phyloP scores from a whole-genome alignment of 2,329 filamentous ascomycete species.

The Aspergillus fumigatiaffinis region DNA sequence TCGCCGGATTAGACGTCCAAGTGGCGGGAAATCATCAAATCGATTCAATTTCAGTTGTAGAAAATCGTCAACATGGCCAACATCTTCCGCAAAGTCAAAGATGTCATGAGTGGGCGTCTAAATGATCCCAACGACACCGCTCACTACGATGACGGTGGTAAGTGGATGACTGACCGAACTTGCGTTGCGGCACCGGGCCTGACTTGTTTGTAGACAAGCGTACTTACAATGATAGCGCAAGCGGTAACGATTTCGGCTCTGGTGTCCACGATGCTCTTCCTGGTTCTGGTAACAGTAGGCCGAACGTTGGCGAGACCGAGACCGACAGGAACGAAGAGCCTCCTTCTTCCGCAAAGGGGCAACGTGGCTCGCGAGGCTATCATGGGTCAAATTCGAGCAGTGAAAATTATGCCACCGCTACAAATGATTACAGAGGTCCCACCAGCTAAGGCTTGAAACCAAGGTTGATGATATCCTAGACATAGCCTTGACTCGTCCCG shows the following conservation, averaged over 20 bases:
- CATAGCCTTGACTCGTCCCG: too few relatives aligned
- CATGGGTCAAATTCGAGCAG: conserved; percentile 18
- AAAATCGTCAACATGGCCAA: conserved; percentile 39
- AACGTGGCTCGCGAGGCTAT: conserved; percentile 4
- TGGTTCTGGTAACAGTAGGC: not conserved
- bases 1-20: not conserved
- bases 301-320: not conserved
- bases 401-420: conserved; percentile 10
- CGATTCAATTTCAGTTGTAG: not conserved
- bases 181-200: not conserved
- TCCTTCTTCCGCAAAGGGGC: not conserved
- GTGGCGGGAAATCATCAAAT: not conserved
- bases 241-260: not conserved
- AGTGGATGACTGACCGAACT: not conserved
- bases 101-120: conserved; percentile 37
- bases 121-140: conserved; percentile 16
- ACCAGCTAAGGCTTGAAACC: conserved; percentile 36
- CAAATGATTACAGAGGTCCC: conserved; percentile 5
- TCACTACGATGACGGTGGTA: not conserved
- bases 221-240: not conserved
- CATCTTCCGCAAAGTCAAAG: conserved; percentile 48
- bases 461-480: too few relatives aligned
- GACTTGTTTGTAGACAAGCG: not conserved
- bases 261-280: not conserved
- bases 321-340: not conserved